Percentiles rank a stretch among this genome's conserved stretches.
Conservation (phyloP, 2,329 filamentous ascomycete species). For the Stagonosporopsis vannaccii region DNA sequence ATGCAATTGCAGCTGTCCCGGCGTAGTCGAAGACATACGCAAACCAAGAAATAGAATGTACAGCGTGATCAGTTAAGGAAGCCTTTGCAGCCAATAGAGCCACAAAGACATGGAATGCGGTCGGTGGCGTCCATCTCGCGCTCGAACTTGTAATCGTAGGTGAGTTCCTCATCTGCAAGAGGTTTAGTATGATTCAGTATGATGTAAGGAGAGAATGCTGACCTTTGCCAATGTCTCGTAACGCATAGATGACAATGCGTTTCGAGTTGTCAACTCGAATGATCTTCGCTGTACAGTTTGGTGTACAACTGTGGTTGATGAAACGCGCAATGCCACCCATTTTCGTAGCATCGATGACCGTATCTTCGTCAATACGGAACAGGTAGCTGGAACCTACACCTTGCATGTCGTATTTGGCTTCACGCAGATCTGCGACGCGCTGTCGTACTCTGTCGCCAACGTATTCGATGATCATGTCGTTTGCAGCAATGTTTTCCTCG, state of each 20-base stretch:
- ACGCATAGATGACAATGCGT: slow-evolving; percentile 97
- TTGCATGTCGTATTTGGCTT: slow-evolving; percentile 90
- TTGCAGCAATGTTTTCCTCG: slow-evolving; percentile 94
- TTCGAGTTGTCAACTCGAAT: slow-evolving; percentile 99
- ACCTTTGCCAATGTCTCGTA: slow-evolving; percentile 95
- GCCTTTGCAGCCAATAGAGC: slow-evolving; percentile 94
- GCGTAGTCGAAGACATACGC: slow-evolving; percentile 6
- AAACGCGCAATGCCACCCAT: slow-evolving; percentile 97
- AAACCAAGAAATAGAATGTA: background rate
- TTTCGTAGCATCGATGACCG: slow-evolving; percentile 97
- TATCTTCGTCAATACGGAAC: slow-evolving; percentile 97
- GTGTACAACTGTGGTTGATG: slow-evolving; percentile 98
- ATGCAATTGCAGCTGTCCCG: background rate
- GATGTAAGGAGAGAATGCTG: slow-evolving; percentile 53
- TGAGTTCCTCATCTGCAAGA: slow-evolving; percentile 88
- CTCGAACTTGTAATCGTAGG: slow-evolving; percentile 99
- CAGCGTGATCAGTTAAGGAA: slow-evolving; percentile 81
- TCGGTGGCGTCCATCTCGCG: slow-evolving; percentile 93
- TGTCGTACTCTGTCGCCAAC: slow-evolving; percentile 97
- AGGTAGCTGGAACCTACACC: slow-evolving; percentile 97
- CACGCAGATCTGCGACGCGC: slow-evolving; percentile 95
- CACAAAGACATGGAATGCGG: slow-evolving; percentile 96
- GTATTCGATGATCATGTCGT: slow-evolving; percentile 99
- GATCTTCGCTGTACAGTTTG: slow-evolving; percentile 98
- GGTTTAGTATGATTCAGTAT: slow-evolving; percentile 34